Evolutionary conservation across 2,329 filamentous ascomycete species (phyloP), one percentile per base, ranked within the genome.

Genomic region (Ramularia endophylla): DNA sequence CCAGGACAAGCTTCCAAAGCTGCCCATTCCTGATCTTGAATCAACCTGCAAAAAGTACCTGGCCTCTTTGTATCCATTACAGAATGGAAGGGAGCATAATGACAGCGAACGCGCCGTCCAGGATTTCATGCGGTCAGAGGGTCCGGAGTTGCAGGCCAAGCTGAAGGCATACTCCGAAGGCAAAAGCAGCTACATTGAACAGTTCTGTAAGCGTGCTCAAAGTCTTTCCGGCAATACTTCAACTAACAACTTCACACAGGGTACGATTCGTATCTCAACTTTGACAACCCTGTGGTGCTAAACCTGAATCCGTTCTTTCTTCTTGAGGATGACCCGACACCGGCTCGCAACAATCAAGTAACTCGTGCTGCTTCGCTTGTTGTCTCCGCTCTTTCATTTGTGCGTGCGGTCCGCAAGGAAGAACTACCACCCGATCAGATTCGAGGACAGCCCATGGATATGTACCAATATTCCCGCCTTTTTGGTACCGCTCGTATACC

Each of bases 251-350:
- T 11, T 5, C 13, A 5, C 31, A 25, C 47, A 95, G 89, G 89
- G 92, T 97, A 97, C 62, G 92, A 98, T 64, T 97, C 92, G 20
- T 98, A 97, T 61, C 74, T 98, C 49, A 97, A 97, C 68, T 98
- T 84, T 61, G 92, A 97, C 62, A 97, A 95, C 59, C 89, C 92
- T 0, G 92, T 98, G 29, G 92, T 98, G 29, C 76, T 98, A 53
- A 97, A 98, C 66, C 70, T 98, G 51, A 98, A 98, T 59, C 92
- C 92, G 0, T 98, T 98, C 69, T 98, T 98, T 70, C 72, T 98
- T 42, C 74, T 98, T 38, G 92, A 95, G 65, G 92, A 98, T 70
- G 92, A 98, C 58, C 92, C 92, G 1, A 98, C 92, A 1, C 92
- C 92, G 2, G 89, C 90, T 33, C 79, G 92, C 50, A 95, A 95